Evolutionary conservation across 768 basidiomycete species (phyloP).

Genomic region (Kwoniella heveanensis): DNA sequence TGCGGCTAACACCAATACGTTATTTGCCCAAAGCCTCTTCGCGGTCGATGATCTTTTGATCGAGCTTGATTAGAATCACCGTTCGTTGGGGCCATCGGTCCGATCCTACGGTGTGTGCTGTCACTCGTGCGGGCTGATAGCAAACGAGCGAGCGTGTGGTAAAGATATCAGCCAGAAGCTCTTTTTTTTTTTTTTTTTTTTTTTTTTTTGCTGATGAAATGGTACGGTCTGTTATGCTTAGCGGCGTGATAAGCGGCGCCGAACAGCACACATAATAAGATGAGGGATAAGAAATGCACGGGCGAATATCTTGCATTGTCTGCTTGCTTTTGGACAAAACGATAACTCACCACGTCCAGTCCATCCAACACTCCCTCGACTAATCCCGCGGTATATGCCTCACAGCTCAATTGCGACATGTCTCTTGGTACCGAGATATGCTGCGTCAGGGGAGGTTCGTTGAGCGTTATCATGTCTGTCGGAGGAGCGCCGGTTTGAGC

Average conservation of each 20-base stretch:
- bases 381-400: slow-evolving; percentile 95
- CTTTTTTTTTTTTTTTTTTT: too few species aligned
- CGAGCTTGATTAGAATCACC: slow-evolving; percentile 96
- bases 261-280: too few species aligned
- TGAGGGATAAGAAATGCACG: too few species aligned
- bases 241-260: too few species aligned
- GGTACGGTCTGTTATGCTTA: too few species aligned
- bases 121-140: slow-evolving; percentile 94
- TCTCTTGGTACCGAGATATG: slow-evolving; percentile 92
- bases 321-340: too few species aligned
- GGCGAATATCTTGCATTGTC: too few species aligned
- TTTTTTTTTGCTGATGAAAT: too few species aligned
- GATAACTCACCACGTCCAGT: slow-evolving; percentile 86
- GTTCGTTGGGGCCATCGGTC: slow-evolving; percentile 70
- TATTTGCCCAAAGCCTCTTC: slow-evolving; percentile 80
- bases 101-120: slow-evolving; percentile 88
- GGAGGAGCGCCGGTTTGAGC: too few species aligned
- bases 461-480: slow-evolving; percentile 97
- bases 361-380: slow-evolving; percentile 97
- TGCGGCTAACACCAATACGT: too few species aligned
- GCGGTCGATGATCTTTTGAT: slow-evolving; percentile 86
- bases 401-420: slow-evolving; percentile 89
- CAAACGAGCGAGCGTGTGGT: too few species aligned
- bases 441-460: slow-evolving; percentile 87
- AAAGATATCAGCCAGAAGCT: too few species aligned